Evolutionary conservation across 768 basidiomycete species (phyloP), one percentile per base, ranked within the genome.

Genomic region (Termitomyces sp.): DNA sequence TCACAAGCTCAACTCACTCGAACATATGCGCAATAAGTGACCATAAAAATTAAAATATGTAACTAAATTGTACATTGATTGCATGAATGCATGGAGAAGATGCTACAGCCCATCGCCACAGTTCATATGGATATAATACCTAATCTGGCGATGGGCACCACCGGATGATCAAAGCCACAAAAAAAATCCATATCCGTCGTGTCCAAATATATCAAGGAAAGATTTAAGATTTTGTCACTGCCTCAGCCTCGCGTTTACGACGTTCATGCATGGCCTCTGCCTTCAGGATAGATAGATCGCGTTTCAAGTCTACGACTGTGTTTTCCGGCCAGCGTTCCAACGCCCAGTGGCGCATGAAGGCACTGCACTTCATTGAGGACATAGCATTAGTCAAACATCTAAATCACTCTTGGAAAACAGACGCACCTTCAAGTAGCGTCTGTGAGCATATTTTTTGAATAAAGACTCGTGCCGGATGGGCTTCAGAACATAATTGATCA

Each of bases 361-460:
- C 74, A 65, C 90, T 91, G 36, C 89, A 88, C 86, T 94, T 57
- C 38, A 44, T n/a, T 7, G 26, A 4, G 18, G 2, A 40, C 11
- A 41, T 20, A n/a, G 16, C n/a, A 3, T 52, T 26, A 41, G 24
- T 52, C 26, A 30, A 14, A 38, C 2, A 18, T 11, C 11, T 2
- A 8, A 52, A 24, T 8, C 38, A 30, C 28, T 3, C 1, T 2
- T 9, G 2, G 28, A 33, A 43, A 54, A 30, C 28, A 9, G 28
- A 69, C 78, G 18, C 48, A 93, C 92, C 81, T 92, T 93, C 75
- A 90, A 76, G 73, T 84, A 92, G 52, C 83, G 88, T 73, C 88
- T 92, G 30, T 84, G 80, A 0, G 91, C 86, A 66, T 94, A 98
- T 74, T 98, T 97, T 74, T 88, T 89, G 76, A 82, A 86, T 68